Base-by-base conservation (phyloP, 1,284 basidiomycete species). In the Boletus hoseneyae region DNA sequence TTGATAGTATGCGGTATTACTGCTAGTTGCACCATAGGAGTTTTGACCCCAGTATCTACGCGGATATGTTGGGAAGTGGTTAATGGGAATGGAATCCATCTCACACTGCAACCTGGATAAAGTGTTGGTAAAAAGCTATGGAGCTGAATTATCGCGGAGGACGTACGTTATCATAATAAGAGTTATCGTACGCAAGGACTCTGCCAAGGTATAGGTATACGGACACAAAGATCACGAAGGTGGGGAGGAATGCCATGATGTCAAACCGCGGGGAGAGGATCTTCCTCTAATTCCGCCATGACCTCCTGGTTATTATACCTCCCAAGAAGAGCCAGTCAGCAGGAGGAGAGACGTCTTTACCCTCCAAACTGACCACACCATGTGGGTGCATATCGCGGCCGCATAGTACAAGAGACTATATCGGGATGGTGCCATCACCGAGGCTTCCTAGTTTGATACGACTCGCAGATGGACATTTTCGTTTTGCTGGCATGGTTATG, bases 151-250 rank as follows among this genome's bases (percentile, higher is more conserved):
- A 42, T 32, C 38, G 3, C 16, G 18, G 18, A 18, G 25, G 16
- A 69, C 73, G 43, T 59, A 84, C 83, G 58, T 85, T 86, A 63
- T 86, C 83, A 62, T 73, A 80, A 42, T 80, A 73, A 53, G 71
- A 72, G 57, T 74, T 75, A 62, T 80, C 77, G 60, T 79, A 83
- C 18, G 74, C 77, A 43, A 54, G 49, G 33, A 61, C 60, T 34
- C 56, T 45, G 36, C 64, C 37, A 30, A 56, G 41, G 54, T 36
- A 56, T 8, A 42, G 16, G 48, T 52, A 49, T 48, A 53, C 53
- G 46, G 45, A 44, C 23, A 48, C 32, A 34, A 52, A 36, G 35
- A 49, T 25, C 10, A 18, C 16, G 13, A 55, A 13, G 35, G 16
- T 12, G 21, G 39, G 13, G 10, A 50, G 19, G 33, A 49, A 38